phyloP scores from a whole-genome alignment of 257 asterid species.

The Capsicum chinense region DNA sequence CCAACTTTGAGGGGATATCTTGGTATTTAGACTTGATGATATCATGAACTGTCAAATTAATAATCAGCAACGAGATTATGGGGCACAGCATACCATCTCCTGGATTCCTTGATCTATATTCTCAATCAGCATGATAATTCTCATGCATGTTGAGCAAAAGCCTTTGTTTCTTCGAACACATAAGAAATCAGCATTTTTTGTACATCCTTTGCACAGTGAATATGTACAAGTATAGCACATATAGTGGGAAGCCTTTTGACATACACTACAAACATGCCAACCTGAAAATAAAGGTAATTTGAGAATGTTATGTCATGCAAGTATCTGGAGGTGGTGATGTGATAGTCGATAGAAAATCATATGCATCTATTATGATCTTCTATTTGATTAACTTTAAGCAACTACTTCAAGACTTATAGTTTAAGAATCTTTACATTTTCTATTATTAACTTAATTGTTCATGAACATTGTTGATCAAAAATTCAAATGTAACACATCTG shows the following conservation, averaged over 20 bases:
- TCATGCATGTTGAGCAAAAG: constrained; percentile 91
- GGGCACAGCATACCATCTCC: constrained; percentile 62
- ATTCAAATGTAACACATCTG: constrained; percentile 13
- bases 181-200: constrained; percentile 65
- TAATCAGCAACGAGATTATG: constrained; percentile 19
- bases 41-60: not conserved
- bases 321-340: not conserved
- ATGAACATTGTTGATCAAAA: constrained; percentile 10
- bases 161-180: constrained; percentile 85
- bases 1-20: constrained; percentile 13
- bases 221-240: constrained; percentile 94
- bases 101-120: constrained; percentile 69
- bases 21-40: constrained; percentile 23
- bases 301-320: constrained; percentile 24
- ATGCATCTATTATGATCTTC: not conserved
- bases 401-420: not conserved
- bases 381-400: not conserved
- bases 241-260: constrained; percentile 72
- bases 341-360: constrained; percentile 7
- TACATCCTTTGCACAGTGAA: constrained; percentile 92
- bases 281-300: constrained; percentile 62
- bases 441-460: not conserved
- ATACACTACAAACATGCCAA: constrained; percentile 97
- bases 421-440: not conserved
- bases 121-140: constrained; percentile 79